phyloP scores from a whole-genome alignment of 1,284 basidiomycete species.

The Boletellus deceptivus region DNA sequence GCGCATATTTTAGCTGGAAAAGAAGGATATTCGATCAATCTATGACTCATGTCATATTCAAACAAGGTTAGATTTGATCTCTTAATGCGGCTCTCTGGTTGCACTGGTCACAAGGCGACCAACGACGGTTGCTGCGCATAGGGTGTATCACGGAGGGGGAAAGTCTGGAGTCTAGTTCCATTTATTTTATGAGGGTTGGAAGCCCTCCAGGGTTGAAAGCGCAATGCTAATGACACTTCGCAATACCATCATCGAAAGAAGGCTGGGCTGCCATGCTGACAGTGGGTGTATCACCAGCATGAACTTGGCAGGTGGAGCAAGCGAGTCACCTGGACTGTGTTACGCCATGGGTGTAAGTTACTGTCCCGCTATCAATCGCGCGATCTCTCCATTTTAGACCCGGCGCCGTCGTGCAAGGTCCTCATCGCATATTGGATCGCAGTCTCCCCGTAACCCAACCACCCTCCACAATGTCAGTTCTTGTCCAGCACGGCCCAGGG shows the following conservation, averaged over 20 bases:
- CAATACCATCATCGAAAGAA: background rate
- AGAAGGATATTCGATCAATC: slow-evolving; percentile 10
- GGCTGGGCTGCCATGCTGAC: background rate
- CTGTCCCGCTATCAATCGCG: background rate
- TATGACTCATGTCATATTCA: slow-evolving; percentile 1
- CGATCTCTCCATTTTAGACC: too few species aligned
- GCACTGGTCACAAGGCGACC: background rate
- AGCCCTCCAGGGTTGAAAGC: background rate
- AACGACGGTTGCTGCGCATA: slow-evolving; percentile 1
- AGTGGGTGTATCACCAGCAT: background rate
- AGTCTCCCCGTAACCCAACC: background rate
- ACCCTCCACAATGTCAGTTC: too few species aligned
- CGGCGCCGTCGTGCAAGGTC: too few species aligned
- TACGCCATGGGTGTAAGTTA: background rate
- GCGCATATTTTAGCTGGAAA: background rate
- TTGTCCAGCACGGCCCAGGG: background rate
- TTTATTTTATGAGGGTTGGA: background rate
- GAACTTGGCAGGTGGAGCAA: slow-evolving; percentile 15
- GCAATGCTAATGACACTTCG: background rate
- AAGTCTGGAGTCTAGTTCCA: background rate
- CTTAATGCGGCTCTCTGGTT: background rate
- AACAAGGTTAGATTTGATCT: background rate
- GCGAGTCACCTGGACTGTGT: background rate
- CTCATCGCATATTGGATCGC: background rate
- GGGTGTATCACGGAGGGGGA: background rate